Percentiles rank a stretch among this genome's conserved stretches.
These are phyloP conservation scores for Cyclostephanos tholiformis DNA, from an alignment of 108 stramenopile genomes.

Conservation along the genomic window DNA sequence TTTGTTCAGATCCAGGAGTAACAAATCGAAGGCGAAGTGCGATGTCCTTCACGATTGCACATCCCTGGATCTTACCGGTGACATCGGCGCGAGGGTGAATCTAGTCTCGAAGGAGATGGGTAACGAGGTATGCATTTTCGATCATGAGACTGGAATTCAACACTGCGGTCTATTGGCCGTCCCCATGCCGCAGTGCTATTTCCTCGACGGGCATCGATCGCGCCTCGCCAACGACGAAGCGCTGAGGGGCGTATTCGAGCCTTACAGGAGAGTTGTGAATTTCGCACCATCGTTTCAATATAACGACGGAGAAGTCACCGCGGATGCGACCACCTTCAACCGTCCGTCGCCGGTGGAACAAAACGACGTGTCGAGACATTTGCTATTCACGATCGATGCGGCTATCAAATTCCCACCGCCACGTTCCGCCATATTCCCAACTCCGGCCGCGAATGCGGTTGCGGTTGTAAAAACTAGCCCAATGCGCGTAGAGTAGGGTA, in stretches of 20 bases:
- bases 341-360: constrained; percentile 29
- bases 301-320: neutral
- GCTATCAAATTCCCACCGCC: constrained; percentile 30
- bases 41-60: constrained; percentile 20
- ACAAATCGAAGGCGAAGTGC: constrained; percentile 14
- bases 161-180: constrained; percentile 34
- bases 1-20: constrained; percentile 32
- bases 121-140: constrained; percentile 28
- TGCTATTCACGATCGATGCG: constrained; percentile 40
- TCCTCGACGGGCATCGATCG: constrained; percentile 37
- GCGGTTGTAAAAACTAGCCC: neutral
- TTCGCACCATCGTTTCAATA: neutral
- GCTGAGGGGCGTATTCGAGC: constrained; percentile 14
- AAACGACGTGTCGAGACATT: constrained; percentile 40
- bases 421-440: neutral
- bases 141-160: constrained; percentile 9
- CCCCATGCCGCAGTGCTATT: constrained; percentile 23
- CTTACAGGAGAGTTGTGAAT: neutral
- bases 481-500: neutral
- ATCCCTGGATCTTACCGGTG: constrained; percentile 26
- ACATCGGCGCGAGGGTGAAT: constrained; percentile 22
- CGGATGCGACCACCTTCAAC: neutral
- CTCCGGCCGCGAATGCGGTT: neutral
- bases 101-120: constrained; percentile 35
- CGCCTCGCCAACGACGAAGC: constrained; percentile 33